phyloP scores from a whole-genome alignment of 2,329 filamentous ascomycete species.

The Coniochaeta hoffmannii region DNA sequence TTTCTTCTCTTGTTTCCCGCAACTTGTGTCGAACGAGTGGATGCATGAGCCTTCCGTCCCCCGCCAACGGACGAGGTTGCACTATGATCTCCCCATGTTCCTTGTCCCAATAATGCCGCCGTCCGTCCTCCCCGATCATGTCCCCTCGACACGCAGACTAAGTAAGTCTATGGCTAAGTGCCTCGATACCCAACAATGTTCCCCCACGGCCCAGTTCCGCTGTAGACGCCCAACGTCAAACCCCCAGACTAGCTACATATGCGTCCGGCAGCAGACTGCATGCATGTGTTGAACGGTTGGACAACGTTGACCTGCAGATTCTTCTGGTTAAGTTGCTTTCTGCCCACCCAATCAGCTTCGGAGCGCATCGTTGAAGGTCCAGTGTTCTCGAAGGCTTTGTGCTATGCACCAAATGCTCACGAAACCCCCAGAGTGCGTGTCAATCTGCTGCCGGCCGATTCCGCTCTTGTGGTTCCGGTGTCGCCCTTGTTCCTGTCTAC shows the following conservation, averaged over 20 bases:
- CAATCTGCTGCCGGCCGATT: too few species aligned
- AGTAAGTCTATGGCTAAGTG: too few species aligned
- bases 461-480: too few species aligned
- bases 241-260: background rate
- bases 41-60: background rate
- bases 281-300: conserved; percentile 1
- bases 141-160: too few species aligned
- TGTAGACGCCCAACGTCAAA: background rate
- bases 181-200: background rate
- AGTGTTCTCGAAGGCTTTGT: background rate
- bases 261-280: background rate
- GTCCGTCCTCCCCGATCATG: background rate
- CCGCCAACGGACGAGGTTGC: background rate
- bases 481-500: too few species aligned
- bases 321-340: conserved; percentile 3
- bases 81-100: background rate
- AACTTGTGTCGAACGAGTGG: conserved; percentile 7
- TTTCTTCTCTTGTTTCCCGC: conserved; percentile 8
- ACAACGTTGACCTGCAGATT: conserved; percentile 9
- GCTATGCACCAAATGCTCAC: too few species aligned
- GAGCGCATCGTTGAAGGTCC: conserved; percentile 9
- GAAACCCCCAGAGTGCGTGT: too few species aligned
- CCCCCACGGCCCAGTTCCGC: background rate
- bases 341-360: conserved; percentile 11
- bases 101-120: background rate